Conservation (phyloP, 345 rosid genomes). For the Eucalyptus urophylla region DNA sequence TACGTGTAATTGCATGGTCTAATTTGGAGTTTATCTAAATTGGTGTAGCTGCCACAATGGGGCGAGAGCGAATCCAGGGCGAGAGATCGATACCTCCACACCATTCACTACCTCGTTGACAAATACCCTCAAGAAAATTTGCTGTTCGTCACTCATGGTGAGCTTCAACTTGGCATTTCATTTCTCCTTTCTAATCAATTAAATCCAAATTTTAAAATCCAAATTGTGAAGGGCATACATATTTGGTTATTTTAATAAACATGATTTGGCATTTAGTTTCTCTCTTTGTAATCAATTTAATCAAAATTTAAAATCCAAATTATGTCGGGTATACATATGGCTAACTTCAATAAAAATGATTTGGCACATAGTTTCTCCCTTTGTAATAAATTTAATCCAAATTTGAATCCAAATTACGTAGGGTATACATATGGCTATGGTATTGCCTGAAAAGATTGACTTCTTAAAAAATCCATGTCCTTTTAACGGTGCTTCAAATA, state of each 20-base stretch:
- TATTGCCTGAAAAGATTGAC: neutral
- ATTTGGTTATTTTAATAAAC: neutral
- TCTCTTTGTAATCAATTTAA: no score
- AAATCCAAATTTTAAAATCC: neutral
- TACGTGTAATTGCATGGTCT: neutral
- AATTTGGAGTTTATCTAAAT: neutral
- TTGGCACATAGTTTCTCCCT: neutral
- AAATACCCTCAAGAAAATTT: slow-evolving; percentile 68
- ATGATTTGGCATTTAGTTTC: no score
- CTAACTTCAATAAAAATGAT: neutral
- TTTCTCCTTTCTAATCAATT: neutral
- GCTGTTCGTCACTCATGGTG: slow-evolving; percentile 85
- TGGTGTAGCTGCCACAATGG: slow-evolving; percentile 58
- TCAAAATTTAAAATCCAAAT: no score
- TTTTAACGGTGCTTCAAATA: neutral
- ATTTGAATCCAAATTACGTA: neutral
- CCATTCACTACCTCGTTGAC: slow-evolving; percentile 50
- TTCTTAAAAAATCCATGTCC: neutral
- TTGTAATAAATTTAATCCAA: neutral
- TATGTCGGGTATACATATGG: no score
- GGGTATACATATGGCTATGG: neutral
- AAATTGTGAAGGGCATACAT: neutral
- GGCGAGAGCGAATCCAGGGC: slow-evolving; percentile 34
- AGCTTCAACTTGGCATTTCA: neutral
- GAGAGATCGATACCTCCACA: slow-evolving; percentile 31